phyloP scores from a whole-genome alignment of 371 early-diverging fungal genomes.

The Apophysomyces ossiformis region DNA sequence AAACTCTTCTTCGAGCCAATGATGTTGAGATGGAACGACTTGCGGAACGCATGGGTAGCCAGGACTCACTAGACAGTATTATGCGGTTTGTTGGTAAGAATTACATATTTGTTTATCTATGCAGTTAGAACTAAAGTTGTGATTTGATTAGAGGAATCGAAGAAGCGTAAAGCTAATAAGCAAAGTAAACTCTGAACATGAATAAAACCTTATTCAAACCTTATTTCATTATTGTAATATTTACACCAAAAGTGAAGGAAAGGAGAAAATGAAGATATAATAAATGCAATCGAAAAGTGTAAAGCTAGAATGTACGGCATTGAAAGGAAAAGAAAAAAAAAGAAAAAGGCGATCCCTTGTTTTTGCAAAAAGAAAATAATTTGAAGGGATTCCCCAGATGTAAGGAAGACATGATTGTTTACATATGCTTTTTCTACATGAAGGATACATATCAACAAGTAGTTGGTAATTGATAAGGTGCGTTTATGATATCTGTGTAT shows the following conservation, averaged over 20 bases:
- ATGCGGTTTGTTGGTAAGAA: constrained; percentile 41
- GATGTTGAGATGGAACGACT: constrained; percentile 50
- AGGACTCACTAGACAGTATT: constrained; percentile 40
- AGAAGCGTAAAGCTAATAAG: constrained; percentile 17
- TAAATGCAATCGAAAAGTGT: not conserved
- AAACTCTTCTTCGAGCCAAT: constrained; percentile 50
- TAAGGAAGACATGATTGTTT: constrained; percentile 14
- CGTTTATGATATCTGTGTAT: too few species aligned
- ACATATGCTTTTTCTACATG: constrained; percentile 6
- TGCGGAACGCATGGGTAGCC: constrained; percentile 33
- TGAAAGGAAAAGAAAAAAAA: not conserved
- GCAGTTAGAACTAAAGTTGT: not conserved
- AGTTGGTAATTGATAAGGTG: too few species aligned
- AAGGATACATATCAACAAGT: not conserved
- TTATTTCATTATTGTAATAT: too few species aligned
- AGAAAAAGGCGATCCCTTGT: too few species aligned
- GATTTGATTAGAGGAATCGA: constrained; percentile 17
- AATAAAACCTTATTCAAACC: not conserved
- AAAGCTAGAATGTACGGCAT: not conserved
- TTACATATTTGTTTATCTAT: not conserved
- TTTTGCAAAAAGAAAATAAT: not conserved
- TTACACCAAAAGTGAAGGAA: constrained; percentile 8
- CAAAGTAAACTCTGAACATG: constrained; percentile 21
- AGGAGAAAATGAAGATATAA: not conserved
- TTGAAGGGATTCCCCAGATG: constrained; percentile 3